Evolutionary conservation across 164 flowering plant genomes (phyloP), one percentile per base, ranked within the genome.

Genomic region (Berberis thunbergii): DNA sequence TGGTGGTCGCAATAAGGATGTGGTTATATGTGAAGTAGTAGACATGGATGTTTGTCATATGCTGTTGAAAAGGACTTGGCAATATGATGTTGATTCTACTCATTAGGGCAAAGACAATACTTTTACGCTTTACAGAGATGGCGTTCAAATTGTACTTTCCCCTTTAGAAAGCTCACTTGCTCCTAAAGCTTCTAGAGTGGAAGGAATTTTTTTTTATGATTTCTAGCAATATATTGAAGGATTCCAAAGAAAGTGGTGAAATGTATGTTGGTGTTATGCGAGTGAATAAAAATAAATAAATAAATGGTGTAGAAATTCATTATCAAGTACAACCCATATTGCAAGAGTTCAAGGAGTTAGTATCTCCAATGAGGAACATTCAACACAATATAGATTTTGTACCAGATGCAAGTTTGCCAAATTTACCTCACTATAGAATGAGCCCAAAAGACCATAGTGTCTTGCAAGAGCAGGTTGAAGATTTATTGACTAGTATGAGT

Each of bases 41-140:
- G 41, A 57, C 40, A 57, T 57, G 60, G 12, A 57, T 57, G 60
- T 8, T 3, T 57, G 43, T 2, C 60, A 57, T 57, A 41, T 57
- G 43, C 40, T 57, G 43, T 3, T 57, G 4, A 43, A 43, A 5
- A 39, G 43, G 7, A 41, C 43, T 26, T 57, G 60, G 60, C 42
- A 2, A 8, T 57, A 57, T 41, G 43, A 57, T 26, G 60, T 57
- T 26, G 60, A 39, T 12, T 39, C 60, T 5, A 57, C 44, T 7
- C 44, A 38, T 57, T 4, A 12, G 9, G 8, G 60, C 43, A 57
- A 57, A 39, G 2, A 6, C 7, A 57, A 57, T 57, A 57, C 13
- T 7, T 7, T 39, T 2, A 39, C 11, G 42, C 7, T 57, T 12
- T 39, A 4, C 11, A 57, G 40, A 43, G 43, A 57, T 39, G 60